phyloP scores from a whole-genome alignment of 805 yeast genomes.

The Yarrowia bubula region DNA sequence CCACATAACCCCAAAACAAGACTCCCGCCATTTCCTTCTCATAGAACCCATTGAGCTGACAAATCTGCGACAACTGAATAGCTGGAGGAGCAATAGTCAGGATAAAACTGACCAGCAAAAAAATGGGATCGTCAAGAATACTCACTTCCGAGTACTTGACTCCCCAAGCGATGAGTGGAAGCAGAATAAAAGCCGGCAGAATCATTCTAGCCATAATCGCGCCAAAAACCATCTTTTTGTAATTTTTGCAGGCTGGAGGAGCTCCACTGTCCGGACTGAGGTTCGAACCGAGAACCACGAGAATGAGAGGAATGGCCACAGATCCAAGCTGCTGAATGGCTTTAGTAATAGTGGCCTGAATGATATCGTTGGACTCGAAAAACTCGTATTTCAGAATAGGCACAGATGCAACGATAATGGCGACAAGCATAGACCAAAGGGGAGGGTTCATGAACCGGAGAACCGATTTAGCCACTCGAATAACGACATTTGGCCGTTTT shows the following conservation, averaged over 20 bases:
- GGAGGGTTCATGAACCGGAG: conserved; percentile 59
- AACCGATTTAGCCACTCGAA: conserved; percentile 6
- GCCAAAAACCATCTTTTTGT: conserved; percentile 49
- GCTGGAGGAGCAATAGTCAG: conserved; percentile 67
- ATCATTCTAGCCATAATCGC: conserved; percentile 59
- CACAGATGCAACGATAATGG: conserved; percentile 59
- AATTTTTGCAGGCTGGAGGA: conserved; percentile 42
- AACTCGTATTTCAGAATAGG: conserved; percentile 49
- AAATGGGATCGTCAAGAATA: conserved; percentile 55
- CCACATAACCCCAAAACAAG: conserved; percentile 64
- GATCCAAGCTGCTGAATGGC: conserved; percentile 54
- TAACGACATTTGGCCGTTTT: not conserved
- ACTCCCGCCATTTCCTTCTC: conserved; percentile 66
- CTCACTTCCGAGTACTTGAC: conserved; percentile 52
- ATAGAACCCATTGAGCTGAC: conserved; percentile 58
- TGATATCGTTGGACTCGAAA: conserved; percentile 48
- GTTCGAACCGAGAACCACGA: conserved; percentile 61
- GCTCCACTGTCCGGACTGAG: conserved; percentile 55
- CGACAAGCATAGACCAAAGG: conserved; percentile 58
- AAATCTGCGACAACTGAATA: conserved; percentile 63
- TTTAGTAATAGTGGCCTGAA: conserved; percentile 51
- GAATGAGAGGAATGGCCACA: conserved; percentile 60
- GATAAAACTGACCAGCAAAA: conserved; percentile 56
- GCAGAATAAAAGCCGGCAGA: conserved; percentile 52
- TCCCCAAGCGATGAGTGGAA: conserved; percentile 53